phyloP scores from a whole-genome alignment of 495 filamentous ascomycete species.

The Penicillium pancosmium region DNA sequence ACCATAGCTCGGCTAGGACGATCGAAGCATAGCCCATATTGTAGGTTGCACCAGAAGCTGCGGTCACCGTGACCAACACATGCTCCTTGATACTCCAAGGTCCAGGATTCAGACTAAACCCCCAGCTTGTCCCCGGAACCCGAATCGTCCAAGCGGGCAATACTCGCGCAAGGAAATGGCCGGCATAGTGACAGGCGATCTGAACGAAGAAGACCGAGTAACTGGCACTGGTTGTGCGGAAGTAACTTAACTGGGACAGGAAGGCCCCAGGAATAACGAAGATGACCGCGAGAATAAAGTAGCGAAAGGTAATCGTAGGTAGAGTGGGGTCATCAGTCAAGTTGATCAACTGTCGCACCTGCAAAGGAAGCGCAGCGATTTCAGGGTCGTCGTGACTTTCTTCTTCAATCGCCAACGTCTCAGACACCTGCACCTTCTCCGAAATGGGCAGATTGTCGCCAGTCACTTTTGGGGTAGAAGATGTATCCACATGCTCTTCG shows the following conservation, averaged over 20 bases:
- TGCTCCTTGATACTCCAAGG: conserved; percentile 62
- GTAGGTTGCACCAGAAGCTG: conserved; percentile 56
- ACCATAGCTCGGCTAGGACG: conserved; percentile 56
- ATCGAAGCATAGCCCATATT: conserved; percentile 54
- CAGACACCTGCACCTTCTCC: conserved; percentile 24
- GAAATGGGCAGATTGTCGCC: conserved; percentile 13
- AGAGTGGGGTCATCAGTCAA: conserved; percentile 54
- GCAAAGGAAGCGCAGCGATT: conserved; percentile 47
- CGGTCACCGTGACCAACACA: conserved; percentile 56
- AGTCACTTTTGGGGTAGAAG: conserved; percentile 5
- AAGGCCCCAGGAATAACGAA: conserved; percentile 58
- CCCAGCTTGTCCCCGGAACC: conserved; percentile 49
- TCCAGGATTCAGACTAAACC: conserved; percentile 57
- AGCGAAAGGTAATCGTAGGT: conserved; percentile 58
- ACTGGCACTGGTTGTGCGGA: conserved; percentile 55
- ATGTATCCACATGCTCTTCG: conserved; percentile 1
- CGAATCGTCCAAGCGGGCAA: conserved; percentile 50
- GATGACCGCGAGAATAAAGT: conserved; percentile 53
- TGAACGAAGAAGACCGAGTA: conserved; percentile 63
- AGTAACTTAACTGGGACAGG: conserved; percentile 55
- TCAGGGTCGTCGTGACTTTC: conserved; percentile 47
- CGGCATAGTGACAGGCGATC: conserved; percentile 57
- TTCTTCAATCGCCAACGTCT: conserved; percentile 31
- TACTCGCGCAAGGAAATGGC: conserved; percentile 53
- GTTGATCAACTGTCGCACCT: conserved; percentile 56